These are phyloP conservation scores for Fusarium sp. DNA, from an alignment of 2,329 filamentous ascomycete species.

Conservation along the genomic window DNA sequence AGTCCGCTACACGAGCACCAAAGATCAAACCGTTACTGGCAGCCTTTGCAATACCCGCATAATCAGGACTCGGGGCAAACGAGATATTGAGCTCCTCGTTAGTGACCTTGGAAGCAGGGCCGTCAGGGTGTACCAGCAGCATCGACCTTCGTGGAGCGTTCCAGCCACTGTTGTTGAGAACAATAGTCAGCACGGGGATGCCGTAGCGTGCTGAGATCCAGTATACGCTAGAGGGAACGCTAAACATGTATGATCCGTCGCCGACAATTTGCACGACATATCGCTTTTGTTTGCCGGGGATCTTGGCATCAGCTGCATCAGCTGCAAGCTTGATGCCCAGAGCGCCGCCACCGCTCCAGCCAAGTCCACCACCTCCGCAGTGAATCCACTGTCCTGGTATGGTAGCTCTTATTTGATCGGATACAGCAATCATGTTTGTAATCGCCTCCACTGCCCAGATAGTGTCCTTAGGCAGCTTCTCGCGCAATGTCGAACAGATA, in stretches of 20 bases:
- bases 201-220: conserved; percentile 22
- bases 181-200: conserved; percentile 5
- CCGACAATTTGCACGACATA: conserved; percentile 17
- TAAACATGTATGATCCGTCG: conserved; percentile 27
- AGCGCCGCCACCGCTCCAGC: conserved; percentile 17
- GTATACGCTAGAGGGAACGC: conserved; percentile 14
- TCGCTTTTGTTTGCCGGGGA: background rate
- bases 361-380: conserved; percentile 15
- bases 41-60: conserved; percentile 10
- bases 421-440: background rate
- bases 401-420: conserved; percentile 10
- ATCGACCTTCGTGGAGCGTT: conserved; percentile 6
- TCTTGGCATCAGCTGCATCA: background rate
- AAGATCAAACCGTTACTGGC: background rate
- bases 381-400: conserved; percentile 15
- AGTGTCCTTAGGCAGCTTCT: background rate
- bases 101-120: background rate
- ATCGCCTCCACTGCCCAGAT: conserved; percentile 15
- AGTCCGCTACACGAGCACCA: background rate
- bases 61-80: conserved; percentile 5
- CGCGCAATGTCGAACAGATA: background rate
- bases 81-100: conserved; percentile 21
- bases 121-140: conserved; percentile 4
- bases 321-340: conserved; percentile 12
- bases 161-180: conserved; percentile 24